These are phyloP conservation scores for Vigna radiata DNA, from an alignment of 306 rosid genomes.

Conservation along the genomic window DNA sequence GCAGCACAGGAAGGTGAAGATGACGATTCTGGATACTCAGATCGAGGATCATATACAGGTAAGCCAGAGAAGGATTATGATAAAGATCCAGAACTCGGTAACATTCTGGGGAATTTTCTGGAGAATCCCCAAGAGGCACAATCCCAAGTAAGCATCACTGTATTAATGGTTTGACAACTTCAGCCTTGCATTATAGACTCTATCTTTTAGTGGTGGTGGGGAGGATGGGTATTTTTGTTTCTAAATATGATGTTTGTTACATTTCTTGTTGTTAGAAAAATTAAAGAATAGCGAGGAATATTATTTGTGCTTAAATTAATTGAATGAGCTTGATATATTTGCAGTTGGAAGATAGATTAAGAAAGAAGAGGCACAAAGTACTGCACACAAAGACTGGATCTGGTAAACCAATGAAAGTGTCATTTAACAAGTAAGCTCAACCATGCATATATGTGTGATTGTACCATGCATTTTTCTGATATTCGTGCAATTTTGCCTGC, in stretches of 20 bases:
- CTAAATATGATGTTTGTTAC: constrained; percentile 16
- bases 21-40: constrained; percentile 44
- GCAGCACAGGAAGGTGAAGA: constrained; percentile 40
- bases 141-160: constrained; percentile 64
- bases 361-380: constrained; percentile 82
- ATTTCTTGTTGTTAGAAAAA: constrained; percentile 37
- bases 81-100: constrained; percentile 85
- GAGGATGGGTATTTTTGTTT: background rate
- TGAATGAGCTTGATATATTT: constrained; percentile 38
- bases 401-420: constrained; percentile 68
- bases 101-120: constrained; percentile 68
- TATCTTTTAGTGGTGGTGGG: background rate
- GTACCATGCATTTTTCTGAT: constrained; percentile 18
- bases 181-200: constrained; percentile 4
- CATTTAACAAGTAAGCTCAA: constrained; percentile 76
- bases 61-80: constrained; percentile 67
- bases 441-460: background rate
- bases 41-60: constrained; percentile 54
- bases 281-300: constrained; percentile 16
- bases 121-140: constrained; percentile 81
- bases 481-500: background rate
- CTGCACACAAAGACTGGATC: constrained; percentile 92
- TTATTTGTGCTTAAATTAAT: background rate
- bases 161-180: background rate
- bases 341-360: constrained; percentile 91